These are phyloP conservation scores for Takakia lepidozioides DNA, from an alignment of 225 moss, liverwort and hornwort species.

Conservation along the genomic window DNA sequence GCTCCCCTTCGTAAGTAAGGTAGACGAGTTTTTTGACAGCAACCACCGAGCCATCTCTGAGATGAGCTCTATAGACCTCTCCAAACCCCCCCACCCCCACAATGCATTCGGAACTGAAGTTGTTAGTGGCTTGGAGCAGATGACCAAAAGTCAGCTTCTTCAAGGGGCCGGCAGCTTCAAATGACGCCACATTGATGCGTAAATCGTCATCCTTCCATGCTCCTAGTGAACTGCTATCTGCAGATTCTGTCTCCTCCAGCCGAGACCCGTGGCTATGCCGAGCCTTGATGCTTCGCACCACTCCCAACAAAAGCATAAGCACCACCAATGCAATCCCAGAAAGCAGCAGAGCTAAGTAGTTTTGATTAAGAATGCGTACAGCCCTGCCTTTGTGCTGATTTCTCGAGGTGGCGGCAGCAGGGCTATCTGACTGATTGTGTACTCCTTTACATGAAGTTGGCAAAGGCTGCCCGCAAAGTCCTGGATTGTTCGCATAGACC, in stretches of 20 bases:
- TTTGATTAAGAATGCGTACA: background rate
- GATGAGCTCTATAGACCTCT: slow-evolving; percentile 4
- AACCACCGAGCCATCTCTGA: background rate
- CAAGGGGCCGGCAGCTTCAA: background rate
- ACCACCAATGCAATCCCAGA: background rate
- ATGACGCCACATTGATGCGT: slow-evolving; percentile 7
- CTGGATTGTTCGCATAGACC: slow-evolving; percentile 5
- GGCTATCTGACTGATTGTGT: too few relatives aligned
- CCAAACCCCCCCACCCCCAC: slow-evolving; percentile 3
- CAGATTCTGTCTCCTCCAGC: slow-evolving; percentile 2
- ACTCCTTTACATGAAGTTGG: background rate
- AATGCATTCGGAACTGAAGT: slow-evolving; percentile 5
- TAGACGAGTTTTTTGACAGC: slow-evolving; percentile 7
- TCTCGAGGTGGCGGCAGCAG: too few relatives aligned
- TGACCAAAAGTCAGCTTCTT: slow-evolving; percentile 2
- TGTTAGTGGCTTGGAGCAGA: slow-evolving; percentile 5
- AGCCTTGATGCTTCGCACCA: background rate
- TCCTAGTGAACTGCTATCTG: background rate
- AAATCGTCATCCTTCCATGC: slow-evolving; percentile 3
- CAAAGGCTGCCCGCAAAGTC: slow-evolving; percentile 1
- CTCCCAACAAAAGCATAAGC: background rate
- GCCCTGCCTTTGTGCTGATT: background rate
- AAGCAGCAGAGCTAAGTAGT: background rate
- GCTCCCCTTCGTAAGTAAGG: slow-evolving; percentile 1
- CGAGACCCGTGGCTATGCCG: too few relatives aligned